Base-by-base conservation (phyloP, 768 basidiomycete species). In the Xanthoconium purpureum region DNA sequence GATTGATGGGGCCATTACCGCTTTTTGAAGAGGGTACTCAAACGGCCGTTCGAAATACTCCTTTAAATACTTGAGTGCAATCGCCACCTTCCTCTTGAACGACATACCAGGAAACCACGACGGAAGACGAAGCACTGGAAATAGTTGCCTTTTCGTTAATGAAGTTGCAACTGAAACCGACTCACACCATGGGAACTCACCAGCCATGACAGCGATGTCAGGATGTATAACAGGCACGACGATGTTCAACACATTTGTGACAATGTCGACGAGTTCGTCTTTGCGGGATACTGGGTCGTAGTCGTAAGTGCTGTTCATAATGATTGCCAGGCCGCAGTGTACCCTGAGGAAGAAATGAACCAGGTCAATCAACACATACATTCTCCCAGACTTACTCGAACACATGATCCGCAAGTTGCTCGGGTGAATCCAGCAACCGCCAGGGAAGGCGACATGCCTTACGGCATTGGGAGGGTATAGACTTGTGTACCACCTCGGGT, bases 261-360 rank as follows among this genome's bases (percentile, higher is more conserved):
- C 20, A 4, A 44, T 40, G 3, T 42, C 47, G 8, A 63, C 3
- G 15, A 63, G 18, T 9, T 52, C 39, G 17, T 63, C 61, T 5
- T 58, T 40, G 8, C 38, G 46, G 6, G 56, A 24, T 24, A 24
- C 24, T 24, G 24, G 24, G 24, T 24, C 24, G 4, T 24, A 24
- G 4, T 24, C 24, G 54, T 54, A 63, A 0, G 40, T 28, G 12
- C 60, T 47, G 1, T 51, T 58, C 28, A 62, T 30, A 15, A 58
- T 58, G 11, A 45, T 11, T 0, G 49, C 46, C n/a, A n/a, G n/a
- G n/a, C n/a, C 0, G 51, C 33, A 0, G 60, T 57, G 46, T 51
- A 63, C 11, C 61, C 54, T 1, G 6, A 44, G 6, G 32, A 15
- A 15, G 12, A 29, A 8, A 28, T 29, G 2, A 24, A 7, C 35